Conservation (phyloP, 2,329 filamentous ascomycete species). For the Hypoxylon sp. region DNA sequence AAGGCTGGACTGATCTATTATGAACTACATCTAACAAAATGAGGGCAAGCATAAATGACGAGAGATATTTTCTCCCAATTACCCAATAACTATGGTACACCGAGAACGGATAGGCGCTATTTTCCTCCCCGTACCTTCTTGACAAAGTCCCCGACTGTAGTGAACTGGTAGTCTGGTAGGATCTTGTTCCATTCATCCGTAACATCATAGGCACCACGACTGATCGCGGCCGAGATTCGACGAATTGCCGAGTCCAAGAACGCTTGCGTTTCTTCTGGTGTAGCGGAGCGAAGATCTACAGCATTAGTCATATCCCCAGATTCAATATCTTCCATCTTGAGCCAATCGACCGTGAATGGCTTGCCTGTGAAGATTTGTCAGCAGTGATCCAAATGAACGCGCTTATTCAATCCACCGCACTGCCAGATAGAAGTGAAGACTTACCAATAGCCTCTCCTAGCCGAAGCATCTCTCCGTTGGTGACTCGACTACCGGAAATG, state of each 20-base stretch:
- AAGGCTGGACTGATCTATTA: no score
- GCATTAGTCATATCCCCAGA: constrained; percentile 47
- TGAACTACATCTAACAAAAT: no score
- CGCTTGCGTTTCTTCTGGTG: constrained; percentile 46
- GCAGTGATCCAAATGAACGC: neutral
- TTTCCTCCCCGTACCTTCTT: constrained; percentile 57
- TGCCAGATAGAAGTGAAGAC: constrained; percentile 5
- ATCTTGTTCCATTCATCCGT: constrained; percentile 61
- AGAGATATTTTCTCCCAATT: no score
- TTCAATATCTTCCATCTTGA: constrained; percentile 53
- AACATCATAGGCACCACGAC: constrained; percentile 32
- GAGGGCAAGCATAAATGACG: no score
- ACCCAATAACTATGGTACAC: no score
- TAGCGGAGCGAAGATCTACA: constrained; percentile 49
- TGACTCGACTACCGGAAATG: constrained; percentile 53
- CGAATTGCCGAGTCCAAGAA: constrained; percentile 43
- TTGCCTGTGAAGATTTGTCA: constrained; percentile 39
- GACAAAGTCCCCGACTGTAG: constrained; percentile 58
- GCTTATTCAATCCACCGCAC: neutral
- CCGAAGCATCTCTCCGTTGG: constrained; percentile 50
- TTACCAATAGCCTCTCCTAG: constrained; percentile 52
- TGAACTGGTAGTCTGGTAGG: constrained; percentile 61
- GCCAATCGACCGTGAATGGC: constrained; percentile 50
- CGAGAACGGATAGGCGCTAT: constrained; percentile 5
- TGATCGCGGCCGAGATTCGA: constrained; percentile 41